A percentile compares a stretch with the other conserved stretches of the same genome.
Evolutionary conservation across 495 filamentous ascomycete genomes (phyloP).

Genomic region (Elaphomyces granulatus): DNA sequence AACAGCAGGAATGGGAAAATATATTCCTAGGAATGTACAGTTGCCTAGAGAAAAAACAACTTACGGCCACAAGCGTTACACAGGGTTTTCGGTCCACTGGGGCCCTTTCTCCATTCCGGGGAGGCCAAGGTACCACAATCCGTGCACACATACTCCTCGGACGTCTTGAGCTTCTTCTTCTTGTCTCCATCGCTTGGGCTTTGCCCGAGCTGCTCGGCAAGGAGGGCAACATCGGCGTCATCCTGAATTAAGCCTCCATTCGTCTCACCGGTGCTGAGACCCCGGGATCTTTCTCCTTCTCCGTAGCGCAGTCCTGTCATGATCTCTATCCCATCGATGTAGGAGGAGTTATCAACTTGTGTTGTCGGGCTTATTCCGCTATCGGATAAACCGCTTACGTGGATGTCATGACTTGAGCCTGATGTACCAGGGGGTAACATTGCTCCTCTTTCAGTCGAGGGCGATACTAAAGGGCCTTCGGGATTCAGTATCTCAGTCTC

Average conservation of each 20-base stretch:
- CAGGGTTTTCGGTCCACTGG: slow-evolving; percentile 83
- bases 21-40: background rate
- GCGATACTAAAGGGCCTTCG: slow-evolving; percentile 9
- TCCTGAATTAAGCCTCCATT: slow-evolving; percentile 71
- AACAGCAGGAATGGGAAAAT: background rate
- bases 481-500: slow-evolving; percentile 22
- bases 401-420: slow-evolving; percentile 38
- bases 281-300: slow-evolving; percentile 77
- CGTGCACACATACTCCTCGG: slow-evolving; percentile 90
- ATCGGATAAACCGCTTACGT: background rate
- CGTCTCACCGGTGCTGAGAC: slow-evolving; percentile 72
- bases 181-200: slow-evolving; percentile 49
- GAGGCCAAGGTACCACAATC: slow-evolving; percentile 92
- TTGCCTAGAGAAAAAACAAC: slow-evolving; percentile 14
- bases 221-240: slow-evolving; percentile 73
- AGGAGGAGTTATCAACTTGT: slow-evolving; percentile 24
- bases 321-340: slow-evolving; percentile 85
- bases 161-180: slow-evolving; percentile 79
- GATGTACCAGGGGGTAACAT: slow-evolving; percentile 52
- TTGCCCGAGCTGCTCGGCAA: slow-evolving; percentile 44
- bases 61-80: slow-evolving; percentile 91
- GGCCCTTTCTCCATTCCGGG: slow-evolving; percentile 94
- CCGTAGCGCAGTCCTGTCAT: slow-evolving; percentile 79
- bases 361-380: background rate
- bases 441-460: slow-evolving; percentile 20